Percentiles rank a stretch among this genome's conserved stretches.
Evolutionary conservation across 2,329 filamentous ascomycete genomes (phyloP).

Genomic region (Diaporthe vexans): DNA sequence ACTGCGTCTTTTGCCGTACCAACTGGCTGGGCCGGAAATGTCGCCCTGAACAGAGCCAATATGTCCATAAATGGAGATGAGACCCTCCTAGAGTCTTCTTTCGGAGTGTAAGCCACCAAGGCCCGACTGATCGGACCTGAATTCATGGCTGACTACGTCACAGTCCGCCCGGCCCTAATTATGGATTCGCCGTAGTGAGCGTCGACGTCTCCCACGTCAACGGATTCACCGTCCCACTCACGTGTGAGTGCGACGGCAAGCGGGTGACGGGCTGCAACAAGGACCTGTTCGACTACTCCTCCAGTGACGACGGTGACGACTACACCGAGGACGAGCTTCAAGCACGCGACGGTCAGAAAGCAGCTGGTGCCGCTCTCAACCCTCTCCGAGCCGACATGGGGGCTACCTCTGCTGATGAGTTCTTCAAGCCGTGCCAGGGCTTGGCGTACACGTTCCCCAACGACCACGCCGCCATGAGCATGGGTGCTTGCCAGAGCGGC

Average conservation of each 20-base stretch:
- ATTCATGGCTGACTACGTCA: not conserved
- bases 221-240: constrained; percentile 45
- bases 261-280: constrained; percentile 46
- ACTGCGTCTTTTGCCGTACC: constrained; percentile 42
- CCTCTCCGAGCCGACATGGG: constrained; percentile 39
- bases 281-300: constrained; percentile 38
- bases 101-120: constrained; percentile 15
- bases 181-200: constrained; percentile 34
- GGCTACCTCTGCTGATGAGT: constrained; percentile 33
- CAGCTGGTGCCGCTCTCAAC: constrained; percentile 43
- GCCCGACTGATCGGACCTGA: not conserved
- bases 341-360: constrained; percentile 42
- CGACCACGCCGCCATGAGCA: constrained; percentile 43
- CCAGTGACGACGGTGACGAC: no score
- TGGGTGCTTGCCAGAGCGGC: constrained; percentile 33
- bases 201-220: constrained; percentile 46
- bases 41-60: constrained; percentile 42
- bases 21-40: constrained; percentile 44
- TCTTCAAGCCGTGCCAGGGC: constrained; percentile 40
- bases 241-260: constrained; percentile 40
- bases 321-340: not conserved
- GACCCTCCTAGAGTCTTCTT: constrained; percentile 42
- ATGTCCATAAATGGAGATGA: constrained; percentile 34
- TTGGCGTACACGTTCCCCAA: constrained; percentile 41
- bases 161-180: not conserved